A percentile compares a stretch with the other conserved stretches of the same genome.
Conservation (phyloP, 1,284 basidiomycete genomes). For the Irpex rosettiformis region DNA sequence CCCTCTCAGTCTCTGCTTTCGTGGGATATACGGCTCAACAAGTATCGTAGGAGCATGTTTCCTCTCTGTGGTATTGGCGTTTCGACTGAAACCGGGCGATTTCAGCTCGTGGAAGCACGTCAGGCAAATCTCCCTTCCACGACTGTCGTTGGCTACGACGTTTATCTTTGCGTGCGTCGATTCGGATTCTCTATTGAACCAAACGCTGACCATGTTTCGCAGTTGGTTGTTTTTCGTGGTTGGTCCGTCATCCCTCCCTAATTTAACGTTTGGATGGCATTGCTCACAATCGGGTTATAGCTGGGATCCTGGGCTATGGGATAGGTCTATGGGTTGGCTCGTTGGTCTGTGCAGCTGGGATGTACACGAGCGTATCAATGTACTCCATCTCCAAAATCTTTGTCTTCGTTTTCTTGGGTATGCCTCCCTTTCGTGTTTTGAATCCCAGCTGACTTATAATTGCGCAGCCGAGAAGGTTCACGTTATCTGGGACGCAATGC, state of each 20-base stretch:
- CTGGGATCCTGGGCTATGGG: conserved; percentile 36
- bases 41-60: conserved; percentile 26
- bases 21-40: neutral
- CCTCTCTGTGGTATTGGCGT: conserved; percentile 28
- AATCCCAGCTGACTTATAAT: conserved; percentile 7
- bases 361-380: conserved; percentile 35
- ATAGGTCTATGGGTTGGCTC: conserved; percentile 31
- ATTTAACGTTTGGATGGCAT: neutral
- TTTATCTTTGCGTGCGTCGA: conserved; percentile 29
- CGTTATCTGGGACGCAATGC: conserved; percentile 30
- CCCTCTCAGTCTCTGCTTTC: neutral
- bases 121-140: conserved; percentile 23
- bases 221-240: conserved; percentile 34
- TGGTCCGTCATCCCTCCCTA: conserved; percentile 21
- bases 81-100: conserved; percentile 22
- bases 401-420: conserved; percentile 38
- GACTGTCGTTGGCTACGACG: conserved; percentile 27
- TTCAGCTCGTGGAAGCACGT: conserved; percentile 22
- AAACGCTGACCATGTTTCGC: conserved; percentile 5
- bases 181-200: neutral
- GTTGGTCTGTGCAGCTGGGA: conserved; percentile 32
- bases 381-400: conserved; percentile 35
- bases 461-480: conserved; percentile 34
- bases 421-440: conserved; percentile 1
- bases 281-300: conserved; percentile 15